phyloP scores from a whole-genome alignment of 1,284 basidiomycete genomes.

The Leucoagaricus sp. region DNA sequence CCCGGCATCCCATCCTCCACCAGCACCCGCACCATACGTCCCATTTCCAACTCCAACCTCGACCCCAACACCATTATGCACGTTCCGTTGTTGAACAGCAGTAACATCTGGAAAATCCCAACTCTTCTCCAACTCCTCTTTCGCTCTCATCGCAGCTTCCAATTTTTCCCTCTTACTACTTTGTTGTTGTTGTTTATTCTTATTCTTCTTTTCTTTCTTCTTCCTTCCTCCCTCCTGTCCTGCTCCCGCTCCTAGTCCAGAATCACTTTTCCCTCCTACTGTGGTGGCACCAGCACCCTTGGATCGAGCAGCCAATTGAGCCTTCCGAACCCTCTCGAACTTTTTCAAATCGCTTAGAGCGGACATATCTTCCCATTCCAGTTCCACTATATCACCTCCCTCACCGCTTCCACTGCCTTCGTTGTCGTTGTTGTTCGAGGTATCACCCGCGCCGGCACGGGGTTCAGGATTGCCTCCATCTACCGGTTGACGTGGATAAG shows the following conservation, averaged over 20 bases:
- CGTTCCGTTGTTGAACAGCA: constrained; percentile 1
- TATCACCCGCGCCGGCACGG: too few relatives aligned
- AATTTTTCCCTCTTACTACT: constrained; percentile 44
- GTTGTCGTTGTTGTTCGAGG: constrained; percentile 9
- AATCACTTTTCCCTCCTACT: too few relatives aligned
- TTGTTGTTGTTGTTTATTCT: constrained; percentile 34
- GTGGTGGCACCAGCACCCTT: too few relatives aligned
- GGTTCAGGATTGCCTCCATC: constrained; percentile 20
- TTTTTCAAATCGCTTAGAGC: constrained; percentile 62
- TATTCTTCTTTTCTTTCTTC: constrained; percentile 22
- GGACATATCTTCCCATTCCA: constrained; percentile 70
- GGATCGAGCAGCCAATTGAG: too few relatives aligned
- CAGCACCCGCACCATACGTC: constrained; percentile 12
- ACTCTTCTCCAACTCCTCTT: constrained; percentile 57
- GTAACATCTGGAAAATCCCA: constrained; percentile 68
- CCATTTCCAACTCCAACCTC: too few relatives aligned
- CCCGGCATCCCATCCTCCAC: neutral
- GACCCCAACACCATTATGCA: neutral
- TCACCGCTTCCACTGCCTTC: constrained; percentile 10
- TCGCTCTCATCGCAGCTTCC: constrained; percentile 44
- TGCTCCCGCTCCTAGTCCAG: constrained; percentile 18
- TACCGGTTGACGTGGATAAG: constrained; percentile 52
- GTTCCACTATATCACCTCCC: constrained; percentile 59
- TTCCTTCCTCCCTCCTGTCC: constrained; percentile 5
- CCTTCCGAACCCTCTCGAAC: constrained; percentile 39